A percentile compares a stretch with the other conserved stretches of the same genome.
These are phyloP conservation scores for Fusarium newnesense DNA, from an alignment of 2,329 filamentous ascomycete genomes.

Conservation along the genomic window DNA sequence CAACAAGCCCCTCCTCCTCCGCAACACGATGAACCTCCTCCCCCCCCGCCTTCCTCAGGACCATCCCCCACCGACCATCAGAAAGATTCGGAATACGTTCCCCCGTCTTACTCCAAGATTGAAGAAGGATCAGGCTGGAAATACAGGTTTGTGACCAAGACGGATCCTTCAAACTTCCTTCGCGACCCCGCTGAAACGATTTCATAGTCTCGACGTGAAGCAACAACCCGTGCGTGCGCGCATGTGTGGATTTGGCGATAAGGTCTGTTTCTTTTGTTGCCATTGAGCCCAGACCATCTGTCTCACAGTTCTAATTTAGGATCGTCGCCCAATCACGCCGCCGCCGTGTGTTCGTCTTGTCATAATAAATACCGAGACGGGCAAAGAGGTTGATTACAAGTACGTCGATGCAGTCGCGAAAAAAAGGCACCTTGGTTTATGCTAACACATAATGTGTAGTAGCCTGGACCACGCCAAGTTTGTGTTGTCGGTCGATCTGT, in stretches of 20 bases:
- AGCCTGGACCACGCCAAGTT: constrained; percentile 55
- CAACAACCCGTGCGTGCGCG: constrained; percentile 93
- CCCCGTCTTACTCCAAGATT: constrained; percentile 48
- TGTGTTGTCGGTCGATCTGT: constrained; percentile 74
- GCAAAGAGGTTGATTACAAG: constrained; percentile 86
- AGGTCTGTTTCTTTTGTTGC: constrained; percentile 65
- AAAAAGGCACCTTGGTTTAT: not conserved
- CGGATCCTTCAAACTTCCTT: not conserved
- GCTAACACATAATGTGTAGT: constrained; percentile 37
- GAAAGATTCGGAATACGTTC: constrained; percentile 26
- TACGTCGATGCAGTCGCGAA: constrained; percentile 55
- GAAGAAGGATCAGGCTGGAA: constrained; percentile 49
- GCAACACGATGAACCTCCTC: constrained; percentile 39
- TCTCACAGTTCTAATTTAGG: constrained; percentile 60
- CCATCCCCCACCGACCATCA: constrained; percentile 31
- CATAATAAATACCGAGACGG: constrained; percentile 77
- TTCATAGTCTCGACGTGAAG: constrained; percentile 75
- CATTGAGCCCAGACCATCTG: not conserved
- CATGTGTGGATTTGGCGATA: constrained; percentile 99
- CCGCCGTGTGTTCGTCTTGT: constrained; percentile 90
- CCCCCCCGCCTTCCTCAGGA: constrained; percentile 26
- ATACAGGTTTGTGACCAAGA: constrained; percentile 46
- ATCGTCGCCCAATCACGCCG: constrained; percentile 94
- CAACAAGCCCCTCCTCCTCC: constrained; percentile 35
- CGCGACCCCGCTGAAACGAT: constrained; percentile 27